Conservation (phyloP, 2,329 filamentous ascomycete genomes). For the Pleomassaria siparia region DNA sequence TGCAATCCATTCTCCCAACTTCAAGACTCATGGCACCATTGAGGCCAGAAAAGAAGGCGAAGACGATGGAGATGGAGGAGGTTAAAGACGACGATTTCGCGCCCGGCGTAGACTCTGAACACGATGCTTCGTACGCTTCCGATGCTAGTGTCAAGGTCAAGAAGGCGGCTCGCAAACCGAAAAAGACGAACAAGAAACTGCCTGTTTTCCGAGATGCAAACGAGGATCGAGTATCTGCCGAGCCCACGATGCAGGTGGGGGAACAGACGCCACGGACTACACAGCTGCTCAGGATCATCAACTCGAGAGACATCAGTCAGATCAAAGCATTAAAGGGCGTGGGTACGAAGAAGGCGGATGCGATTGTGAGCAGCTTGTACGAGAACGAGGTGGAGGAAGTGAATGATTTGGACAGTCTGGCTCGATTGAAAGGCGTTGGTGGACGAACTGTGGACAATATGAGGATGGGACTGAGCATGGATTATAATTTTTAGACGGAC, state of each 20-base stretch:
- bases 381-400: constrained; percentile 50
- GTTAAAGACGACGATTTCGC: constrained; percentile 48
- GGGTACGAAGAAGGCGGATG: constrained; percentile 69
- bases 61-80: constrained; percentile 16
- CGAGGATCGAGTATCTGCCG: constrained; percentile 4
- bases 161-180: constrained; percentile 38
- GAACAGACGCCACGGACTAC: constrained; percentile 59
- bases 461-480: constrained; percentile 42
- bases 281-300: constrained; percentile 69
- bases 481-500: constrained; percentile 20
- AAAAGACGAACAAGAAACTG: constrained; percentile 36
- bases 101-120: constrained; percentile 36
- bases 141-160: constrained; percentile 42
- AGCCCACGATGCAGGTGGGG: constrained; percentile 11
- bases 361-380: constrained; percentile 51
- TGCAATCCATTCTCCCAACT: constrained; percentile 13
- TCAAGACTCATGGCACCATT: constrained; percentile 42
- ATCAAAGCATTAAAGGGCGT: constrained; percentile 71
- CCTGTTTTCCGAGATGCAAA: constrained; percentile 40
- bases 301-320: constrained; percentile 66
- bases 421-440: constrained; percentile 52
- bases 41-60: constrained; percentile 27
- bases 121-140: constrained; percentile 43
- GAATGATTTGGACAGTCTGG: constrained; percentile 46
- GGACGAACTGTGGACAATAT: constrained; percentile 55